Base-by-base conservation (phyloP, 805 yeast genomes). In the Starmerella bacillaris region DNA sequence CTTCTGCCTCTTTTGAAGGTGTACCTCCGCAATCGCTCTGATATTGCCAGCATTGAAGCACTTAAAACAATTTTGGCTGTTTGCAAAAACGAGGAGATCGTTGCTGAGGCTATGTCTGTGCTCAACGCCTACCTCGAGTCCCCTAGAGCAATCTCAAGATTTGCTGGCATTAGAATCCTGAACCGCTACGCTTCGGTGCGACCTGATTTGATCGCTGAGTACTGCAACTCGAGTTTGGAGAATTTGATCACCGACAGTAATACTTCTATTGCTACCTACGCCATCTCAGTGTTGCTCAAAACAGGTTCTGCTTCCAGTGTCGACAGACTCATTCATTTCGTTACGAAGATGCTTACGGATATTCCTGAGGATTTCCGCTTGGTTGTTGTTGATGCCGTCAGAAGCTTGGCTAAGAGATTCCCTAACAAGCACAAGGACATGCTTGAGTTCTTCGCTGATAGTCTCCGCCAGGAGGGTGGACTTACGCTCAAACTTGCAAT, bases 331-430 rank as follows among this genome's bases (percentile, higher is more conserved):
- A 80, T 89, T 58, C 67, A 74, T 43, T 84, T 83, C 37, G 82
- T 89, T 60, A 67, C 89, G 21, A 74, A 76, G 24, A 77, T 84
- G 54, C 79, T 86, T 77, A 79, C 71, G 53, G 95, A 86, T 46
- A 86, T 89, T 44, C 72, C 93, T 21, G 98, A 89, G 57, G 98
- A 89, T 54, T 89, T 89, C 65, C 82, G 82, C 57, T 71, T 83
- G 40, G 86, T 84, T 45, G 92, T 89, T 35, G 80, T 89, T 44
- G 96, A 89, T 54, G 95, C 98, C 6, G 74, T 89, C 47, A 78
- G 92, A 53, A 76, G 86, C 32, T 65, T 89, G 56, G 86, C 95
- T 4, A 64, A 83, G 52, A 86, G 83, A 56, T 89, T 86, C 73
- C 95, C 95, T 38, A 65, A 75, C 30, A 89, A 86, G 58, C 82